Percentiles rank a stretch among this genome's conserved stretches.
Evolutionary conservation across 176 grass and related monocot genomes (phyloP).

Genomic region (Phoenix roebelenii): DNA sequence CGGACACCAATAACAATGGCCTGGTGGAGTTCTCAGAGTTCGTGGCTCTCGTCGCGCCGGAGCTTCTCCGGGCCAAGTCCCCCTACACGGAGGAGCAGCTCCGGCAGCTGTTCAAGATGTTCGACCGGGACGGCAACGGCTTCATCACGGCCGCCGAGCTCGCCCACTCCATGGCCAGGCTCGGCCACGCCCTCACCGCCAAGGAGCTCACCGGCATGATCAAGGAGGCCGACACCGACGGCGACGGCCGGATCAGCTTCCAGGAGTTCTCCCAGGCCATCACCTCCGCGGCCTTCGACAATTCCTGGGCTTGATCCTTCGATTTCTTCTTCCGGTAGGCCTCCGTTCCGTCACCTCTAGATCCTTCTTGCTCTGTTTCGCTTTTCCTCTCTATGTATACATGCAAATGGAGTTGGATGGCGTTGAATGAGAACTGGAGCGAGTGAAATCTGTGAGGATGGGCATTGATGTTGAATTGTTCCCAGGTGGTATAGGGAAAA

Average conservation of each 20-base stretch:
- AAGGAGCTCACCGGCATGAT: conserved; percentile 97
- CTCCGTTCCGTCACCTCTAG: not conserved
- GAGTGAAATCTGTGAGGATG: no score
- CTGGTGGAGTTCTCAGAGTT: conserved; percentile 97
- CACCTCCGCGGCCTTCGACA: conserved; percentile 74
- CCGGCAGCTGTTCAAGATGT: conserved; percentile 55
- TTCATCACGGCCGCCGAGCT: conserved; percentile 98
- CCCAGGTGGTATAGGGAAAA: no score
- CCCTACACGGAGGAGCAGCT: conserved; percentile 84
- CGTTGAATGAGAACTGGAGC: no score
- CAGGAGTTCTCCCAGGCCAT: conserved; percentile 86
- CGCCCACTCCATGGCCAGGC: conserved; percentile 88
- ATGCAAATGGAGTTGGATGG: no score
- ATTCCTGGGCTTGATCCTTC: conserved; percentile 55
- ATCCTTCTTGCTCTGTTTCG: no score
- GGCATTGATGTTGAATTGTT: no score
- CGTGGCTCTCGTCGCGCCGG: conserved; percentile 56
- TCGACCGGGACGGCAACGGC: conserved; percentile 81
- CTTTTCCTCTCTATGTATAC: no score
- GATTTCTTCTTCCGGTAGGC: not conserved
- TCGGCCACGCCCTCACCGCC: conserved; percentile 73
- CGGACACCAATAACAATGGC: conserved; percentile 75
- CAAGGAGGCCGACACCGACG: conserved; percentile 85
- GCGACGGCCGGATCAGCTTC: conserved; percentile 77
- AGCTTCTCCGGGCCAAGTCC: conserved; percentile 50